A percentile compares a stretch with the other conserved stretches of the same genome.
These are phyloP conservation scores for Backusella tarrabulga DNA, from an alignment of 192 early-diverging fungal species.

Conservation along the genomic window DNA sequence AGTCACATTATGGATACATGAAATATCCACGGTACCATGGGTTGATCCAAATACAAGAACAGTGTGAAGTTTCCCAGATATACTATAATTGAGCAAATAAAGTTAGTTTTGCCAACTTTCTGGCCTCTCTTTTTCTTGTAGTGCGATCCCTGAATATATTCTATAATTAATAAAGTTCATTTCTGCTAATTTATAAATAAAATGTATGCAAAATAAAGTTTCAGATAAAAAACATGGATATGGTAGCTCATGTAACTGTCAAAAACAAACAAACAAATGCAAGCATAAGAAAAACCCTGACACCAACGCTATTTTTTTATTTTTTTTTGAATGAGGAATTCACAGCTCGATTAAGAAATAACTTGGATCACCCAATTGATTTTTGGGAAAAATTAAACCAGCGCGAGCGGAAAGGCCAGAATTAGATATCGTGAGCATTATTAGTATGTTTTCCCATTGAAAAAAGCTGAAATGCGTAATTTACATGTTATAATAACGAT, in stretches of 20 bases:
- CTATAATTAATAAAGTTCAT: not conserved
- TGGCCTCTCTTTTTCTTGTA: not conserved
- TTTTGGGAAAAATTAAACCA: not conserved
- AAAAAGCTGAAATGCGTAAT: not conserved
- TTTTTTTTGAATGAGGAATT: not conserved
- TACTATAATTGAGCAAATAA: not conserved
- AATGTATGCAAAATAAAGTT: not conserved
- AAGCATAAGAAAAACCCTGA: not conserved
- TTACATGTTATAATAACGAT: not conserved
- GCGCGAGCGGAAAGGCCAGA: not conserved
- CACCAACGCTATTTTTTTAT: too few species aligned
- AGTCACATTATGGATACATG: not conserved
- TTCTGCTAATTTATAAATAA: not conserved
- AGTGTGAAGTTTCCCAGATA: not conserved
- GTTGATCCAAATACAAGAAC: not conserved
- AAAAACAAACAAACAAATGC: not conserved
- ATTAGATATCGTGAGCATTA: not conserved
- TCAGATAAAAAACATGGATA: not conserved
- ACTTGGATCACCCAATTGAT: not conserved
- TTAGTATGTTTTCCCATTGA: not conserved
- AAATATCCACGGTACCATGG: not conserved
- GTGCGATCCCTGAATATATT: not conserved
- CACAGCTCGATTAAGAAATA: not conserved
- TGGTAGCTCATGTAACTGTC: not conserved
- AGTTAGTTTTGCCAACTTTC: not conserved